Evolutionary conservation across 73 alveolate genomes (phyloP).

Genomic region (Stentor roeselii): DNA sequence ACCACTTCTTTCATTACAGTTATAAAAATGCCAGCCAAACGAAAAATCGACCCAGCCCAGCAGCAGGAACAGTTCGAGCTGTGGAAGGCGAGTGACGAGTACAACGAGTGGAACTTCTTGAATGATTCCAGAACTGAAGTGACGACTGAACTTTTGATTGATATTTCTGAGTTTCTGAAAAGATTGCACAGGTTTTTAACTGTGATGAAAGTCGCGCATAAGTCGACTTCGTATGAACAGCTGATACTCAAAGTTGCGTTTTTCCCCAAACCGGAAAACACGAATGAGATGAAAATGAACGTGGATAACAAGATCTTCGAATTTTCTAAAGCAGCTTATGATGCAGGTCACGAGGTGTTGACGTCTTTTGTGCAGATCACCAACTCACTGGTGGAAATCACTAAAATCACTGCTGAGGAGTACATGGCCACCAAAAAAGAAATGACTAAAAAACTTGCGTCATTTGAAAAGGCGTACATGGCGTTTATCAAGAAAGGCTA

Average conservation of each 20-base stretch:
- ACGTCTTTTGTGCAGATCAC: background rate
- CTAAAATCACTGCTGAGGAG: background rate
- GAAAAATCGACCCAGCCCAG: conserved; percentile 18
- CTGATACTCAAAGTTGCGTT: background rate
- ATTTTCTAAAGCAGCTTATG: background rate
- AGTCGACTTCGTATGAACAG: conserved; percentile 14
- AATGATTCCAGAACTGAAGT: background rate
- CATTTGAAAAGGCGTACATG: conserved; percentile 11
- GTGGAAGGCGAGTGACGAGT: conserved; percentile 1
- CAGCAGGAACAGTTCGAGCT: background rate
- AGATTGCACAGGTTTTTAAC: background rate
- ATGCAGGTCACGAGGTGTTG: background rate
- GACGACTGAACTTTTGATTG: background rate
- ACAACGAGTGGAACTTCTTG: background rate
- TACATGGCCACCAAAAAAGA: background rate
- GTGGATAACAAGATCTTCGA: conserved; percentile 5
- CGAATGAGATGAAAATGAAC: background rate
- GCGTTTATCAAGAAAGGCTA: background rate
- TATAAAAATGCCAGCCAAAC: conserved; percentile 13
- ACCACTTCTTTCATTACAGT: too few relatives aligned
- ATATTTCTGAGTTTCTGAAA: background rate
- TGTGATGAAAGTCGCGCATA: conserved; percentile 7
- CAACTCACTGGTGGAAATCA: background rate
- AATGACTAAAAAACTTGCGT: background rate
- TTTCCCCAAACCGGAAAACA: background rate